Percentiles rank a stretch among this genome's conserved stretches.
Evolutionary conservation across 2,329 filamentous ascomycete species (phyloP).

Genomic region (Hymenoscyphus infarciens): DNA sequence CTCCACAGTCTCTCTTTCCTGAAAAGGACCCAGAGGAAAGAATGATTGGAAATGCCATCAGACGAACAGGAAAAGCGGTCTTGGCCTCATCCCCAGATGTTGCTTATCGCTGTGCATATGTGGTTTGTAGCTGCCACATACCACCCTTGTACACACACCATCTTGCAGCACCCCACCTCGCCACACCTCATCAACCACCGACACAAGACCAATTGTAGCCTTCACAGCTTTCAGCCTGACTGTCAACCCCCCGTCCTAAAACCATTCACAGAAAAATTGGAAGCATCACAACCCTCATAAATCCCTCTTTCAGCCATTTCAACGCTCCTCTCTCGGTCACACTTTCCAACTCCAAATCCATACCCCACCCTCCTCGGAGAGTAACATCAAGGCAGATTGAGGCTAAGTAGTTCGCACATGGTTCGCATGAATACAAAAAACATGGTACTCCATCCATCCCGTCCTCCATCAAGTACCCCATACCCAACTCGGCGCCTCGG

Average conservation of each 20-base stretch:
- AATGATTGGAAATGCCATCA: background rate
- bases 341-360: too few relatives aligned
- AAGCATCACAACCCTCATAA: background rate
- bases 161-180: background rate
- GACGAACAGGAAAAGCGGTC: background rate
- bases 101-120: conserved; percentile 16
- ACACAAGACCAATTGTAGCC: background rate
- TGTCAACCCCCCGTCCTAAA: too few relatives aligned
- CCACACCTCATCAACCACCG: background rate
- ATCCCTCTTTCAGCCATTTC: background rate
- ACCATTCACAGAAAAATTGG: too few relatives aligned
- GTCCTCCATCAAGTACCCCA: background rate
- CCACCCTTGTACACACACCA: background rate
- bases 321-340: too few relatives aligned
- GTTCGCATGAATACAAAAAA: conserved; percentile 10
- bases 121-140: background rate
- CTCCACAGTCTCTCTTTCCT: background rate
- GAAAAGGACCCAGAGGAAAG: background rate
- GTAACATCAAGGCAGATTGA: background rate
- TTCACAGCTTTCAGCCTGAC: background rate
- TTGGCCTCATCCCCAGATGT: background rate
- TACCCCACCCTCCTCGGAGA: too few relatives aligned
- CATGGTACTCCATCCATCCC: background rate
- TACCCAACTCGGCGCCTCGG: background rate
- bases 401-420: conserved; percentile 11